Evolutionary conservation across 305 asterid species (phyloP).

Genomic region (Solanum hybrid): DNA sequence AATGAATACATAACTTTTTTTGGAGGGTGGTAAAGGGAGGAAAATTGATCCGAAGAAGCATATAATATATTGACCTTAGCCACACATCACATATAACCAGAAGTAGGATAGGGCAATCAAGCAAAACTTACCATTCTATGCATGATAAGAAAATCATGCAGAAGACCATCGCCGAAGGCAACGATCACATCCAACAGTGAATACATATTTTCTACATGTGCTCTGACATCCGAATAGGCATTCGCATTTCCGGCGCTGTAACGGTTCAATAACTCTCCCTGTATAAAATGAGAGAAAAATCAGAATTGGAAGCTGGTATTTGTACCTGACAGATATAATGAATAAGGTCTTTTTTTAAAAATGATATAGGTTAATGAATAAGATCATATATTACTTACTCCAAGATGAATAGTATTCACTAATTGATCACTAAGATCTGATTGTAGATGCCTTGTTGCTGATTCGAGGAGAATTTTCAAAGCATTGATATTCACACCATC

Average conservation of each 20-base stretch:
- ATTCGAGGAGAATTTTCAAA: conserved; percentile 55
- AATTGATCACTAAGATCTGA: conserved; percentile 50
- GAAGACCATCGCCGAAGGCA: conserved; percentile 56
- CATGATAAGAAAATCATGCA: conserved; percentile 53
- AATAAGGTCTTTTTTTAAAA: not conserved
- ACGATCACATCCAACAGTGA: conserved; percentile 41
- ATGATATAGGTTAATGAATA: not conserved
- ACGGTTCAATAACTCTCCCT: conserved; percentile 58
- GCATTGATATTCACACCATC: conserved; percentile 42
- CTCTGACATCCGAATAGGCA: conserved; percentile 25
- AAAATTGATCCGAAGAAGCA: not conserved
- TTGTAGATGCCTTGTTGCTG: conserved; percentile 43
- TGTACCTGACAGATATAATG: conserved; percentile 4
- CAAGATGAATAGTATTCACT: conserved; percentile 33
- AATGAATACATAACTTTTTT: conserved; percentile 32
- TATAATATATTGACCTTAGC: not conserved
- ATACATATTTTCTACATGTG: conserved; percentile 39
- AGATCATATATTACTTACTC: conserved; percentile 41
- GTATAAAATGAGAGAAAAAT: conserved; percentile 15
- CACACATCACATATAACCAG: not conserved
- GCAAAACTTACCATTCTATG: conserved; percentile 56
- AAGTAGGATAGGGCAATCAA: not conserved
- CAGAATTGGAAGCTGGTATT: not conserved
- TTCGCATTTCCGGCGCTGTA: conserved; percentile 23
- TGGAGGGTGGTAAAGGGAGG: not conserved